phyloP scores from a whole-genome alignment of 352 stramenopile genomes.

The Globisporangium irregulare region DNA sequence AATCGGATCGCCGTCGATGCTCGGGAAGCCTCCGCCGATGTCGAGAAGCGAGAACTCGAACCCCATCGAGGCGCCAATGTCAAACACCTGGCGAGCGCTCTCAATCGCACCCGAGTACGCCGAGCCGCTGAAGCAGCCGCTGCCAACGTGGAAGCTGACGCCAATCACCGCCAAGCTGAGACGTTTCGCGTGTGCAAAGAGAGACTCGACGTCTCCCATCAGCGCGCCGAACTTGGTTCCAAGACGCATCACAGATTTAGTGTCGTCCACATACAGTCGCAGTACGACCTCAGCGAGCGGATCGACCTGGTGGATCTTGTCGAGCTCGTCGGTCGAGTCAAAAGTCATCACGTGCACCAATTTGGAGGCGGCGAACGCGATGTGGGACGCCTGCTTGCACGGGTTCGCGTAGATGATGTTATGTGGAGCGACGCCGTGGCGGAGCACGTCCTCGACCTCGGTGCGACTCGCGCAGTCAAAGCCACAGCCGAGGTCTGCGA shows the following conservation, averaged over 20 bases:
- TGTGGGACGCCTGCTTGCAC: conserved; percentile 91
- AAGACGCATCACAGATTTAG: conserved; percentile 83
- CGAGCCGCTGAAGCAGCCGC: conserved; percentile 89
- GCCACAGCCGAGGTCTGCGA: conserved; percentile 62
- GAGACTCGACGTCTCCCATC: conserved; percentile 81
- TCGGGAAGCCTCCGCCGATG: conserved; percentile 94
- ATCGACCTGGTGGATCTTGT: conserved; percentile 90
- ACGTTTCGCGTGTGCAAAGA: conserved; percentile 83
- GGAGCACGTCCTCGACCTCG: conserved; percentile 88
- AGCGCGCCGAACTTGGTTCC: conserved; percentile 94
- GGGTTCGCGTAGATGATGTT: conserved; percentile 96
- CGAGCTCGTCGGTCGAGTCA: conserved; percentile 91
- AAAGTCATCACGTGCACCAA: conserved; percentile 91
- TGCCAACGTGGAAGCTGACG: conserved; percentile 94
- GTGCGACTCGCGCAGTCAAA: conserved; percentile 92
- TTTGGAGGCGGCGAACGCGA: conserved; percentile 76
- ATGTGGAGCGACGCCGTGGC: conserved; percentile 40
- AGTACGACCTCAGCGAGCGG: conserved; percentile 83
- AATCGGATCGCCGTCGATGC: conserved; percentile 68
- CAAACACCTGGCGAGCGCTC: conserved; percentile 85
- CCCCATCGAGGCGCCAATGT: conserved; percentile 83
- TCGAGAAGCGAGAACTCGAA: conserved; percentile 90
- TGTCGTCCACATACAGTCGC: conserved; percentile 93
- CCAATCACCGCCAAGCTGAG: conserved; percentile 87
- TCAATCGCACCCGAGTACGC: conserved; percentile 90